Percentiles rank a stretch among this genome's conserved stretches.
Evolutionary conservation across 805 yeast species (phyloP).

Genomic region (Cyberlindnera bimundalis): DNA sequence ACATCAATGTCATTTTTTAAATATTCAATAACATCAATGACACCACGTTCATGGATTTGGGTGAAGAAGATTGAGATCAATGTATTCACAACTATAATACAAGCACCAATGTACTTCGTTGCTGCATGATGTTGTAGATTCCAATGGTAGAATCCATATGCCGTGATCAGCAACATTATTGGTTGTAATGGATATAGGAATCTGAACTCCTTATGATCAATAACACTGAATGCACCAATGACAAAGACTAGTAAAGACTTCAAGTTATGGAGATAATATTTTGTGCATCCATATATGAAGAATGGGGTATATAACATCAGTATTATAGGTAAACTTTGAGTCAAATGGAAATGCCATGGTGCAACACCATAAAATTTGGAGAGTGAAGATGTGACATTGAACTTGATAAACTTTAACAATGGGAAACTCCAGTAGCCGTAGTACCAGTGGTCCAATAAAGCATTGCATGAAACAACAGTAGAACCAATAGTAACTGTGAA

Average conservation of each 20-base stretch:
- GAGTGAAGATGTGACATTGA: constrained; percentile 70
- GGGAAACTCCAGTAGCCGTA: constrained; percentile 62
- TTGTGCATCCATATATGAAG: constrained; percentile 41
- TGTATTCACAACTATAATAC: constrained; percentile 36
- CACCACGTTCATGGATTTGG: constrained; percentile 83
- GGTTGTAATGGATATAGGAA: constrained; percentile 88
- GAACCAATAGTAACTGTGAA: constrained; percentile 19
- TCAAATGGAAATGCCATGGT: constrained; percentile 79
- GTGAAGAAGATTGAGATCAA: constrained; percentile 50
- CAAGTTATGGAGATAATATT: constrained; percentile 23
- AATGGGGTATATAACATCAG: constrained; percentile 65
- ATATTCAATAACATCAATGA: constrained; percentile 57
- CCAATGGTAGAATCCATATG: constrained; percentile 31
- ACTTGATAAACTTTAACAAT: constrained; percentile 62
- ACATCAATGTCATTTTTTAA: constrained; percentile 42
- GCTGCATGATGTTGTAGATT: constrained; percentile 19
- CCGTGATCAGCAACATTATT: constrained; percentile 50
- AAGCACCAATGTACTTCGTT: constrained; percentile 19
- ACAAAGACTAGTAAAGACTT: constrained; percentile 40
- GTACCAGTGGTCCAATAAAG: constrained; percentile 53
- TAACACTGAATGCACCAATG: constrained; percentile 53
- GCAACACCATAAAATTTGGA: constrained; percentile 83
- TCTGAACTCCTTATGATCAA: constrained; percentile 87
- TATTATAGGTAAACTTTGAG: constrained; percentile 80
- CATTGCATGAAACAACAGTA: constrained; percentile 30